These are phyloP conservation scores for Didymosphaeria variabile DNA, from an alignment of 2,329 filamentous ascomycete genomes.

Conservation along the genomic window DNA sequence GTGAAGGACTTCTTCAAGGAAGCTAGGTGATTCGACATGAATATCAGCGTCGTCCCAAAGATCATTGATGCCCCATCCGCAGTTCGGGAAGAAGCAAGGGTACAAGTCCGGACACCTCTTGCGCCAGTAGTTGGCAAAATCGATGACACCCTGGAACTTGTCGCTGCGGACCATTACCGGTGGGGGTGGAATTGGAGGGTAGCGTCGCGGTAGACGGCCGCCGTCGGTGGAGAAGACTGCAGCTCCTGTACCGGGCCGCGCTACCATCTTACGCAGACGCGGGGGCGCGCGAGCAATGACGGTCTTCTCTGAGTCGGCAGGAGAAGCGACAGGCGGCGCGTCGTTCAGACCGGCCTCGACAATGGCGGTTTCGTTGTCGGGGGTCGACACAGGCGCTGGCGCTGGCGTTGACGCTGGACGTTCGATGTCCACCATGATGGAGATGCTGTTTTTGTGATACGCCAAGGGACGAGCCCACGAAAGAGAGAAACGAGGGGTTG, in stretches of 20 bases:
- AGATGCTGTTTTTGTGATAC: slow-evolving; percentile 1
- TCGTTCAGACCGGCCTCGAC: slow-evolving; percentile 6
- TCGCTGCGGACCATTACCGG: slow-evolving; percentile 39
- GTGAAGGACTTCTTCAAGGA: slow-evolving; percentile 38
- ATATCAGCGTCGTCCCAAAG: slow-evolving; percentile 48
- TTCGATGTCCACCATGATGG: slow-evolving; percentile 14
- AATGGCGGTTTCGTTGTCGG: slow-evolving; percentile 9
- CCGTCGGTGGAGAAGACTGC: slow-evolving; percentile 45
- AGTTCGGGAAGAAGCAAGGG: slow-evolving; percentile 37
- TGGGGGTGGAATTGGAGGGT: slow-evolving; percentile 24
- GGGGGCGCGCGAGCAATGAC: slow-evolving; percentile 15
- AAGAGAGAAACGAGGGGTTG: not conserved
- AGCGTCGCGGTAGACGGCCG: slow-evolving; percentile 29
- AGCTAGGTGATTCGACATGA: slow-evolving; percentile 37
- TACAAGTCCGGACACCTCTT: slow-evolving; percentile 35
- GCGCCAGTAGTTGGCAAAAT: slow-evolving; percentile 33
- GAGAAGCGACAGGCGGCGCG: slow-evolving; percentile 10
- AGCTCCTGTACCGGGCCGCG: slow-evolving; percentile 17
- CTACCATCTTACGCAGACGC: slow-evolving; percentile 15
- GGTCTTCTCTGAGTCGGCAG: slow-evolving; percentile 22
- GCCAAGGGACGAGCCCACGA: not conserved
- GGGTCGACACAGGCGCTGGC: slow-evolving; percentile 15
- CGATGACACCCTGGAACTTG: slow-evolving; percentile 25
- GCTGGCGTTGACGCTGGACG: not conserved
- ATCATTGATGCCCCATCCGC: slow-evolving; percentile 39